Evolutionary conservation across 306 rosid species (phyloP).

Genomic region (Arachis stenosperma): DNA sequence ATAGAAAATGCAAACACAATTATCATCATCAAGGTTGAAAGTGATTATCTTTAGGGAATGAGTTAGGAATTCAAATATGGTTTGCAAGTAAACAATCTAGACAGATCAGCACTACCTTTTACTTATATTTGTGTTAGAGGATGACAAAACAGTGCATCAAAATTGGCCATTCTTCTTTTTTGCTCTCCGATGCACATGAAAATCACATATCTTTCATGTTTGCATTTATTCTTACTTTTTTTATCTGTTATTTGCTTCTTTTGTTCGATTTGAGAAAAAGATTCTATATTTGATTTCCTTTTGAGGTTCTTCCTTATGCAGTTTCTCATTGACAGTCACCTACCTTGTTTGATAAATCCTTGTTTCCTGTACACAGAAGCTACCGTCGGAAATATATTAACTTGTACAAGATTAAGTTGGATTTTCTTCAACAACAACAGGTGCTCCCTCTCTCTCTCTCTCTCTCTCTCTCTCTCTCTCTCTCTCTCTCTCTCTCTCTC

Average conservation of each 20-base stretch:
- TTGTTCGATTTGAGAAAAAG: not conserved
- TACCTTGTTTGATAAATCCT: constrained; percentile 20
- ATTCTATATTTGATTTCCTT: not conserved
- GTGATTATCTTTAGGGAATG: no score
- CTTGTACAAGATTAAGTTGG: constrained; percentile 78
- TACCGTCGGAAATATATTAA: constrained; percentile 77
- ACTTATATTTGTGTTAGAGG: not conserved
- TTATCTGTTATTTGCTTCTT: not conserved
- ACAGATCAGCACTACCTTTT: no score
- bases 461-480: not conserved
- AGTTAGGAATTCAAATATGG: no score
- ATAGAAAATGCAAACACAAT: no score
- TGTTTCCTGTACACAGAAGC: constrained; percentile 58
- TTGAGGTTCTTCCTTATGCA: constrained; percentile 27
- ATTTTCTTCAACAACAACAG: constrained; percentile 83
- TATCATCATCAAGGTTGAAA: no score
- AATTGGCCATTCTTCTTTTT: not conserved
- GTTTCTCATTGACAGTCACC: constrained; percentile 25
- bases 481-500: not conserved
- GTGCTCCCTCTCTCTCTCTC: constrained; percentile 44
- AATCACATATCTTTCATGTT: not conserved
- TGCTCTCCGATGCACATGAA: not conserved
- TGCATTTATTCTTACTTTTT: not conserved
- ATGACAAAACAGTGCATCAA: not conserved
- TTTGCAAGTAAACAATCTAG: no score